Evolutionary conservation across 2,329 filamentous ascomycete species (phyloP), one percentile per base, ranked within the genome.

Genomic region (Ploettnerulaceae sp.): DNA sequence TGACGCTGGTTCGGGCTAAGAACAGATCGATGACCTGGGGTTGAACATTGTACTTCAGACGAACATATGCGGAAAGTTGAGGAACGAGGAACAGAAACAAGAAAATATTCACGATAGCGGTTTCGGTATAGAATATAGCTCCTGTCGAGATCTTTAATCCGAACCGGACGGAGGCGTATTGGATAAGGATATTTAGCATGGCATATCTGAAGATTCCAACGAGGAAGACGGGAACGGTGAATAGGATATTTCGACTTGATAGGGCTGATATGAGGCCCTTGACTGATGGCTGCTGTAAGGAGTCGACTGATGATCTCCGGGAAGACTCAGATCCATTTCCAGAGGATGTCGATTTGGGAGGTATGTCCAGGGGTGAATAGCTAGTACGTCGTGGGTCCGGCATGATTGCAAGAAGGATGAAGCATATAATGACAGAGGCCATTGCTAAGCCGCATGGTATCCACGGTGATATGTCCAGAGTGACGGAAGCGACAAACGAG

Each of bases 111-210:
- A 62, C 52, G 2, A 58, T 28, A 5, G 61, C 61, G 2, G 61
- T 61, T 33, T 62, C 57, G 2, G 60, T 60, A 26, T 62, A 63
- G 42, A 60, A 63, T 1, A 46, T 57, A 7, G 61, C 60, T 1
- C 61, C 61, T 1, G 51, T 54, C 1, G 61, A 61, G 14, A 63
- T 57, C 18, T 52, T 56, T 5, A 57, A 32, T 3, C 43, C 35
- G 26, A 63, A 63, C 12, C 56, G 58, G n/a, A 62, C 40, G 2
- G 57, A 59, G 0, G 59, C 59, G 28, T 63, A 63, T 45, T 63
- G 61, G 7, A 63, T 62, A 2, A 63, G 38, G 7, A 62, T 45
- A 15, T 56, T 58, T 22, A 63, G 55, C 15, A 56, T 62, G 18
- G 59, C 57, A 32, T 61, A 63, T 24, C 61, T 43, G 7, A 62